Evolutionary conservation across 805 yeast genomes (phyloP).

Genomic region (Schwanniomyces occidentalis): DNA sequence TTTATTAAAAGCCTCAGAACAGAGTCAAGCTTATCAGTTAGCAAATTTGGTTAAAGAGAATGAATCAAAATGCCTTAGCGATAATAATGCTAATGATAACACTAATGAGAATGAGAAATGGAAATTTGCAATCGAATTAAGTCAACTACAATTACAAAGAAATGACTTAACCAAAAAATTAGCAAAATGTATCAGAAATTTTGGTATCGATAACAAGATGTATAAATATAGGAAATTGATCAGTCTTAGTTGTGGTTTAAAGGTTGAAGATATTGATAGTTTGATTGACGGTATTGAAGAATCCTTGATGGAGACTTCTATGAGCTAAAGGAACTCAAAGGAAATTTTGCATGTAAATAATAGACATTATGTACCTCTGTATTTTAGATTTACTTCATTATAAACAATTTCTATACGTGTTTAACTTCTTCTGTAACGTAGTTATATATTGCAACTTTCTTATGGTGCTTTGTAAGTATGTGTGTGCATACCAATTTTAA

Average conservation of each 20-base stretch:
- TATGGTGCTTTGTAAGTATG: too few species aligned
- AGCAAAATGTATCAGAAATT: constrained; percentile 44
- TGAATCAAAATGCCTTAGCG: constrained; percentile 20
- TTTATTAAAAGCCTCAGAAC: constrained; percentile 30
- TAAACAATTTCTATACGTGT: too few species aligned
- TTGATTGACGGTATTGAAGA: constrained; percentile 75
- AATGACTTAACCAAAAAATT: constrained; percentile 45
- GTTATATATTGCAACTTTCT: too few species aligned
- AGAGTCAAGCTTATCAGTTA: constrained; percentile 46
- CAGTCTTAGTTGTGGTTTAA: constrained; percentile 72
- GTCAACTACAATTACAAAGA: constrained; percentile 55
- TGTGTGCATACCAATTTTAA: too few species aligned
- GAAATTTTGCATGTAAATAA: too few species aligned
- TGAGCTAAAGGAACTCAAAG: too few species aligned
- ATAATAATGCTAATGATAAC: constrained; percentile 12
- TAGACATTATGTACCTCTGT: too few species aligned
- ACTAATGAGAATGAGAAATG: constrained; percentile 12
- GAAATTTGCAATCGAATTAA: constrained; percentile 33
- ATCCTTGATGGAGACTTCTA: constrained; percentile 24
- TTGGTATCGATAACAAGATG: constrained; percentile 54
- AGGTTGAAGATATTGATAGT: constrained; percentile 76
- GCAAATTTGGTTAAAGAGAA: constrained; percentile 47
- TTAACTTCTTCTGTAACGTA: too few species aligned
- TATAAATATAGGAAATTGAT: constrained; percentile 78
- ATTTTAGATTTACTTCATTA: too few species aligned